Percentiles rank a stretch among this genome's conserved stretches.
These are phyloP conservation scores for Apiospora hydei DNA, from an alignment of 2,329 filamentous ascomycete species.

Conservation along the genomic window DNA sequence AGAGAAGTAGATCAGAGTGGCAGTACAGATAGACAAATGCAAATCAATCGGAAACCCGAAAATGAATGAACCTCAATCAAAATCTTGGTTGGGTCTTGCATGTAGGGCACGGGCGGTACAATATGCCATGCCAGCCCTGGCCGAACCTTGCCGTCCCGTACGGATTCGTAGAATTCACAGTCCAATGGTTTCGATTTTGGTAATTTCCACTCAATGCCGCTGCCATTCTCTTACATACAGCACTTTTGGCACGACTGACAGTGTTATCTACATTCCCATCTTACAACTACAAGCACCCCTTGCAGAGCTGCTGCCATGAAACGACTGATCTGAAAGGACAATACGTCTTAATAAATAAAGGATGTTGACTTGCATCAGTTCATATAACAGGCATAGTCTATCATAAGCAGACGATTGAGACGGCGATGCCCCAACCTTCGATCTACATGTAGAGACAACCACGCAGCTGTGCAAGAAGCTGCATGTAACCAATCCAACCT, in stretches of 20 bases:
- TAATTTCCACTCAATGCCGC: not conserved
- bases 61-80: not conserved
- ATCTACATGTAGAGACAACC: constrained; percentile 19
- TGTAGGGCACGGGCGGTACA: not conserved
- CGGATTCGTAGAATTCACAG: too few relatives aligned
- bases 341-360: not conserved
- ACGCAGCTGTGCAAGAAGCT: constrained; percentile 15
- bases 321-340: not conserved
- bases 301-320: not conserved
- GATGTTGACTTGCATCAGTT: constrained; percentile 12
- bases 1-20: not conserved
- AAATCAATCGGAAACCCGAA: not conserved
- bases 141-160: too few relatives aligned
- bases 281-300: not conserved
- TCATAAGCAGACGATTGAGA: constrained; percentile 8
- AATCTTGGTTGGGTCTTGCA: too few relatives aligned
- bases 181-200: not conserved
- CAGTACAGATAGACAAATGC: not conserved
- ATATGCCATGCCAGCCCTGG: too few relatives aligned
- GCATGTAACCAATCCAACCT: constrained; percentile 15
- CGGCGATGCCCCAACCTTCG: not conserved
- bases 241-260: not conserved
- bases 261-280: not conserved
- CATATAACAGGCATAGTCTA: constrained; percentile 17
- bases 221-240: not conserved